These are phyloP conservation scores for Aurifilum marmelostoma DNA, from an alignment of 2,329 filamentous ascomycete species.

Conservation along the genomic window DNA sequence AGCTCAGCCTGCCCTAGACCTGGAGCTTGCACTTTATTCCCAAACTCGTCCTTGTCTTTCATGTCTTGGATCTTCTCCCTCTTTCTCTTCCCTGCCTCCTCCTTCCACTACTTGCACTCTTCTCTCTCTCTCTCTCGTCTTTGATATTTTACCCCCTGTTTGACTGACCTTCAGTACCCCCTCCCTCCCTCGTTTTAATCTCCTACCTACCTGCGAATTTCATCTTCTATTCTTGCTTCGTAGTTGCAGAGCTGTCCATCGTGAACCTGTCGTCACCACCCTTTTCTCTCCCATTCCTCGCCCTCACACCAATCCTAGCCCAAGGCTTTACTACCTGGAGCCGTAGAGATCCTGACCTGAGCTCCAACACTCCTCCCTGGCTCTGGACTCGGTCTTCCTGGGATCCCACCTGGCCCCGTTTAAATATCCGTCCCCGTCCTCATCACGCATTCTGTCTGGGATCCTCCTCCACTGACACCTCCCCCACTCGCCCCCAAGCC, in stretches of 20 bases:
- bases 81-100: constrained; percentile 6
- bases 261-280: neutral
- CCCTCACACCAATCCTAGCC: neutral
- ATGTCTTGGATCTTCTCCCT: constrained; percentile 1
- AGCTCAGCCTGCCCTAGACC: constrained; percentile 10
- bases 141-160: neutral
- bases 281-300: neutral
- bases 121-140: neutral
- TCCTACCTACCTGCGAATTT: neutral
- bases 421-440: constrained; percentile 18
- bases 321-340: neutral
- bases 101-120: neutral
- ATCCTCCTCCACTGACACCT: neutral
- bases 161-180: constrained; percentile 8
- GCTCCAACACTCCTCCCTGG: neutral
- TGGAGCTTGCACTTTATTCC: neutral
- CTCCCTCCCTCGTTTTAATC: neutral
- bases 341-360: neutral
- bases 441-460: neutral
- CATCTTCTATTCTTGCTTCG: neutral
- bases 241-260: neutral
- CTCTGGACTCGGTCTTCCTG: neutral
- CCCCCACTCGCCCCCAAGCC: neutral
- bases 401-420: constrained; percentile 13
- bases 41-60: neutral